Percentiles rank a stretch among this genome's conserved stretches.
phyloP scores from a whole-genome alignment of 179 eudicot species.

The Silene noctiflora region DNA sequence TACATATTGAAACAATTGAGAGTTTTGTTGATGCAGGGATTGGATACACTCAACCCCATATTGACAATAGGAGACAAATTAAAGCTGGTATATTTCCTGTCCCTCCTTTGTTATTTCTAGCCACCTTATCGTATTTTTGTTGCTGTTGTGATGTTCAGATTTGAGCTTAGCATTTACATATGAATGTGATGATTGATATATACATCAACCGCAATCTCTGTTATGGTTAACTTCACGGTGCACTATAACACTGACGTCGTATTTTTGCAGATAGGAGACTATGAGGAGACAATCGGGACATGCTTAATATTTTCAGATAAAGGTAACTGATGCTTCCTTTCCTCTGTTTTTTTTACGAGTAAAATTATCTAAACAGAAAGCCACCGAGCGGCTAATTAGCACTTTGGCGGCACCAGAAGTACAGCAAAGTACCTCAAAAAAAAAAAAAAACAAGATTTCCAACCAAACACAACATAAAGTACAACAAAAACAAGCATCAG shows the following conservation, averaged over 20 bases:
- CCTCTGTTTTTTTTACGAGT: not conserved
- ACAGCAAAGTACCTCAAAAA: too few relatives aligned
- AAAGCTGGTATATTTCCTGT: slow-evolving; percentile 54
- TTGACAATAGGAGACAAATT: slow-evolving; percentile 57
- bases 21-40: slow-evolving; percentile 54
- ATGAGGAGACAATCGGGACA: slow-evolving; percentile 80
- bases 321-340: slow-evolving; percentile 34
- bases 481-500: too few relatives aligned
- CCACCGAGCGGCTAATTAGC: too few relatives aligned
- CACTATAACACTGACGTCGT: not conserved
- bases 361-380: too few relatives aligned
- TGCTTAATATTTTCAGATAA: slow-evolving; percentile 63
- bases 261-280: slow-evolving; percentile 62
- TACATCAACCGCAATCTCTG: not conserved
- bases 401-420: too few relatives aligned
- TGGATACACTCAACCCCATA: slow-evolving; percentile 70
- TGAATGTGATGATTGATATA: not conserved
- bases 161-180: not conserved
- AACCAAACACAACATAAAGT: too few relatives aligned
- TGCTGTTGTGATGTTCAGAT: not conserved
- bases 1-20: not conserved
- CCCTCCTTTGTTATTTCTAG: not conserved
- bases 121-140: not conserved
- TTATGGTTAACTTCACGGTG: not conserved
- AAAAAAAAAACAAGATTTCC: too few relatives aligned